These are phyloP conservation scores for Entonaema liquescens DNA, from an alignment of 495 filamentous ascomycete genomes.

Conservation along the genomic window DNA sequence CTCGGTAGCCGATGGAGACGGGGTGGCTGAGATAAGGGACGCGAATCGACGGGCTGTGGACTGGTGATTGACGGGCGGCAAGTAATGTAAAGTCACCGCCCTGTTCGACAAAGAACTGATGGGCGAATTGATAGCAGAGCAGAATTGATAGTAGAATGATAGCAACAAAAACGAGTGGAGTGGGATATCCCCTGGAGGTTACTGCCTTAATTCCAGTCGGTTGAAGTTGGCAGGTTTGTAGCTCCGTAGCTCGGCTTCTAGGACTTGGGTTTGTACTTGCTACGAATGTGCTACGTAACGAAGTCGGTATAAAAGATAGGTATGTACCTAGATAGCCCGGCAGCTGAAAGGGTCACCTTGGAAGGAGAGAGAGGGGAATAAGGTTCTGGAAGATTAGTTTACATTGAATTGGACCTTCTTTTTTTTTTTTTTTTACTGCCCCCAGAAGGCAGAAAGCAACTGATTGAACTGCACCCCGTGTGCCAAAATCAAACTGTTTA, in stretches of 20 bases:
- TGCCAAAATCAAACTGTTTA: background rate
- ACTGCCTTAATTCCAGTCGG: background rate
- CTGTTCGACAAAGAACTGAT: constrained; percentile 13
- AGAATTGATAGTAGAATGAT: background rate
- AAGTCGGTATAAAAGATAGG: background rate
- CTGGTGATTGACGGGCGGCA: constrained; percentile 11
- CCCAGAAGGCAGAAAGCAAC: background rate
- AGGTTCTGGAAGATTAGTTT: constrained; percentile 30
- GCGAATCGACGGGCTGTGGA: constrained; percentile 11
- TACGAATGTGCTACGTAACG: constrained; percentile 7
- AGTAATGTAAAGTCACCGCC: constrained; percentile 21
- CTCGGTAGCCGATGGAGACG: constrained; percentile 29
- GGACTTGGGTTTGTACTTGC: constrained; percentile 3
- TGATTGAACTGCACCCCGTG: background rate
- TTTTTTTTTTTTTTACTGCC: background rate
- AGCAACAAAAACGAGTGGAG: background rate
- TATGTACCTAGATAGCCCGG: constrained; percentile 7
- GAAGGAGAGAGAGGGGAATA: constrained; percentile 12
- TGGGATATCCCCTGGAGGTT: background rate
- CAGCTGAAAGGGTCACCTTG: constrained; percentile 13
- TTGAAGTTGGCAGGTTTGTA: constrained; percentile 21
- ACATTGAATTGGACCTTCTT: constrained; percentile 20
- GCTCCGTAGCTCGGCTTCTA: constrained; percentile 16
- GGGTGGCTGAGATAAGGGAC: constrained; percentile 38
- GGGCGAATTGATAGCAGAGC: constrained; percentile 9